Percentiles rank a stretch among this genome's conserved stretches.
phyloP scores from a whole-genome alignment of 305 asterid species.

The Lippia alba region DNA sequence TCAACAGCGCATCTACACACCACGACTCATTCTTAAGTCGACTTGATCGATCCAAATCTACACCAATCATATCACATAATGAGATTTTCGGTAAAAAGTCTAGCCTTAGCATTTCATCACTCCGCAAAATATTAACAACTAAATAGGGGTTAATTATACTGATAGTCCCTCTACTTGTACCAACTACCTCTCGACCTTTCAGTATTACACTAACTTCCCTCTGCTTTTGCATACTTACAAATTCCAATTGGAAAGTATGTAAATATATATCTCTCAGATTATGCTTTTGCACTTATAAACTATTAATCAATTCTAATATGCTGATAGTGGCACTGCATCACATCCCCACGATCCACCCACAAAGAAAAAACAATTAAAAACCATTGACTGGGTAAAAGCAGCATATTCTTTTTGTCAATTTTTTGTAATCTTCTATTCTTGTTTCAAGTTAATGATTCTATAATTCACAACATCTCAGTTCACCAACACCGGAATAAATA shows the following conservation, averaged over 20 bases:
- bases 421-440: no score
- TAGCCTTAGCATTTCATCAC: background rate
- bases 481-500: background rate
- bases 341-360: no score
- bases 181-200: no score
- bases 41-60: background rate
- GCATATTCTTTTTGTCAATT: background rate
- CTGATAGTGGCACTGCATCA: no score
- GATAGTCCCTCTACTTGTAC: no score
- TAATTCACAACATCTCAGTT: background rate
- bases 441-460: conserved; percentile 8
- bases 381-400: conserved; percentile 2
- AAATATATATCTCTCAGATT: no score
- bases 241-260: background rate
- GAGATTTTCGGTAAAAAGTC: background rate
- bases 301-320: no score
- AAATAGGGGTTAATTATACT: no score
- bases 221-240: background rate
- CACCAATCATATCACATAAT: background rate
- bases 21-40: conserved; percentile 1
- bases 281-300: no score
- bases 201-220: no score
- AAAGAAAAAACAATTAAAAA: background rate
- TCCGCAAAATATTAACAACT: background rate
- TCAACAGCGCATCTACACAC: background rate